A percentile compares a stretch with the other conserved stretches of the same genome.
Conservation (phyloP, 768 basidiomycete species). For the Russula brevipes region DNA sequence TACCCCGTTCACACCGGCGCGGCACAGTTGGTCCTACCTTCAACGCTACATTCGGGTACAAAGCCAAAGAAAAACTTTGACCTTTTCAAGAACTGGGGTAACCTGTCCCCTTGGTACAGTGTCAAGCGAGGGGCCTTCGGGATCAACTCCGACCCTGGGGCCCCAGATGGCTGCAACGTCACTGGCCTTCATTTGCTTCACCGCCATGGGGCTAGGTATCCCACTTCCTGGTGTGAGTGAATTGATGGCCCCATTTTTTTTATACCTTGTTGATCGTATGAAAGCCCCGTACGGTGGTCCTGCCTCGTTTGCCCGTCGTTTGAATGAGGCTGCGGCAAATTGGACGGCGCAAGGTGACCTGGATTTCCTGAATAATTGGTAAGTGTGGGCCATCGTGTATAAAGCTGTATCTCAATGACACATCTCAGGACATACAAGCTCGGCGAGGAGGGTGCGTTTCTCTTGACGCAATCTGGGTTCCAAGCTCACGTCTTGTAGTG, state of each 20-base stretch:
- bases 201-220: constrained; percentile 71
- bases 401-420: neutral
- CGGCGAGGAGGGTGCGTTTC: constrained; percentile 66
- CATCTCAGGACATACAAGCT: constrained; percentile 75
- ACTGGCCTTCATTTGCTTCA: constrained; percentile 77
- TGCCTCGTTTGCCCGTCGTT: constrained; percentile 48
- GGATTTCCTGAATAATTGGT: constrained; percentile 81
- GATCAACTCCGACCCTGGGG: constrained; percentile 61
- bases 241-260: neutral
- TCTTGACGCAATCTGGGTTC: neutral
- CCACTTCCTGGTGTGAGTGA: constrained; percentile 57
- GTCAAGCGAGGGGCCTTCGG: constrained; percentile 63
- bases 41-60: constrained; percentile 28
- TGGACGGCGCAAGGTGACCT: constrained; percentile 66
- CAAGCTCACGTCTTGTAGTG: constrained; percentile 39
- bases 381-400: constrained; percentile 25
- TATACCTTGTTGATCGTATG: constrained; percentile 6
- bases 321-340: constrained; percentile 48
- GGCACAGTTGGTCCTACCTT: constrained; percentile 55
- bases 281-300: constrained; percentile 60
- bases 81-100: constrained; percentile 76
- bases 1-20: constrained; percentile 74
- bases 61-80: constrained; percentile 45
- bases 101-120: constrained; percentile 82
- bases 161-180: constrained; percentile 63